Conservation (phyloP, 2,329 filamentous ascomycete species). For the Dryadomyces quercus-mongolicae region DNA sequence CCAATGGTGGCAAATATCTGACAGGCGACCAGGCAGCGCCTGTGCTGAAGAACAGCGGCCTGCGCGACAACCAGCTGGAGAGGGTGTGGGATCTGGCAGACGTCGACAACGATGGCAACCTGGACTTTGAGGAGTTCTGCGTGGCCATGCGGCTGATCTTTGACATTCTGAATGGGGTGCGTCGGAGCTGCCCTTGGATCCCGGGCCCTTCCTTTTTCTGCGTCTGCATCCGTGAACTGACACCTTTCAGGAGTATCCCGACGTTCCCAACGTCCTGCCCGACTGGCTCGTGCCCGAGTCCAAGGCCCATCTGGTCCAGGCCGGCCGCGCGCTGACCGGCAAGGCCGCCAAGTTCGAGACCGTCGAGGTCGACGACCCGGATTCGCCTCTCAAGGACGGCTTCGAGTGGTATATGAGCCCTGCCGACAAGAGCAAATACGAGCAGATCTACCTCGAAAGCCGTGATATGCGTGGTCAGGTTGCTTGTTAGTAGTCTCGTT, state of each 20-base stretch:
- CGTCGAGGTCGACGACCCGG: constrained; percentile 56
- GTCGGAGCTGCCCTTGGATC: not conserved
- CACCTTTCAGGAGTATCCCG: constrained; percentile 63
- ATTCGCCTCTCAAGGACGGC: constrained; percentile 77
- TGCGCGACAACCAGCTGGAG: constrained; percentile 71
- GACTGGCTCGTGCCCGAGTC: constrained; percentile 97
- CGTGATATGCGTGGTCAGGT: constrained; percentile 78
- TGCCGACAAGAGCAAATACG: constrained; percentile 81
- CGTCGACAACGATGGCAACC: constrained; percentile 90
- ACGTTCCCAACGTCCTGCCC: constrained; percentile 75
- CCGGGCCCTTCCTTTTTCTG: not conserved
- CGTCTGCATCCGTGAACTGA: not conserved
- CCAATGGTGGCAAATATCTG: constrained; percentile 46
- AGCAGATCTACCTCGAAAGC: constrained; percentile 92
- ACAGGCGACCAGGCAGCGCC: constrained; percentile 51
- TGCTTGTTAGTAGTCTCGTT: constrained; percentile 56
- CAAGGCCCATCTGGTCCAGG: constrained; percentile 82
- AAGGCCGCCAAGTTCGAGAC: constrained; percentile 74
- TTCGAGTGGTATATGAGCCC: constrained; percentile 99
- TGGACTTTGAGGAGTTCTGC: constrained; percentile 99
- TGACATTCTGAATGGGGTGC: constrained; percentile 88
- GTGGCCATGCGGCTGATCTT: constrained; percentile 98
- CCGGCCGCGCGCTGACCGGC: constrained; percentile 65
- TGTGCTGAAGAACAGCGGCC: constrained; percentile 50
- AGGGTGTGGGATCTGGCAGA: constrained; percentile 95